Evolutionary conservation across 345 rosid species (phyloP).

Genomic region (Citrus medica): DNA sequence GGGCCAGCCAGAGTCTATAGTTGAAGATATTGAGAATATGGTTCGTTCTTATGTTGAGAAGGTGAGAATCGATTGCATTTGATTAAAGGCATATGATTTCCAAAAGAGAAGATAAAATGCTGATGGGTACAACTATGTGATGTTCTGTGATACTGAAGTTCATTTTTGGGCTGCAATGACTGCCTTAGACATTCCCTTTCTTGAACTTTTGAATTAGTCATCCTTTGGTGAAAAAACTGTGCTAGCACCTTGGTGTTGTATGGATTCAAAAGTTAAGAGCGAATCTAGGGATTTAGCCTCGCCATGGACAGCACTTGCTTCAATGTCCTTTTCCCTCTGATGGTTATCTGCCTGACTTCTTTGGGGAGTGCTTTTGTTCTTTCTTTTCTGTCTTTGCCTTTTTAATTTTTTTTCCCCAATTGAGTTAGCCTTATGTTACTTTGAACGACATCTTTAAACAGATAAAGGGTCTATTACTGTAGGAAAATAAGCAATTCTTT

Average conservation of each 20-base stretch:
- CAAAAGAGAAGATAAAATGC: not conserved
- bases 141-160: not conserved
- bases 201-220: not conserved
- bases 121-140: not conserved
- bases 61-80: constrained; percentile 44
- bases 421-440: not conserved
- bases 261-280: not conserved
- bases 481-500: not conserved
- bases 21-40: constrained; percentile 94
- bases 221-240: not conserved
- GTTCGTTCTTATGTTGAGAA: constrained; percentile 98
- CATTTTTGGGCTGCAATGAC: not conserved
- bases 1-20: constrained; percentile 88
- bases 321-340: not conserved
- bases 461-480: not conserved
- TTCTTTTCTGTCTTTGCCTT: no score
- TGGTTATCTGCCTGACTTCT: not conserved
- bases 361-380: not conserved
- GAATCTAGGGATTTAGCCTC: not conserved
- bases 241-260: not conserved
- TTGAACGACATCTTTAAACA: not conserved
- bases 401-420: no score
- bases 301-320: not conserved
- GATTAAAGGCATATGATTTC: constrained; percentile 3
- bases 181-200: not conserved